A percentile compares a stretch with the other conserved stretches of the same genome.
These are phyloP conservation scores for Medicago truncatula DNA, from an alignment of 306 rosid genomes.

Conservation along the genomic window DNA sequence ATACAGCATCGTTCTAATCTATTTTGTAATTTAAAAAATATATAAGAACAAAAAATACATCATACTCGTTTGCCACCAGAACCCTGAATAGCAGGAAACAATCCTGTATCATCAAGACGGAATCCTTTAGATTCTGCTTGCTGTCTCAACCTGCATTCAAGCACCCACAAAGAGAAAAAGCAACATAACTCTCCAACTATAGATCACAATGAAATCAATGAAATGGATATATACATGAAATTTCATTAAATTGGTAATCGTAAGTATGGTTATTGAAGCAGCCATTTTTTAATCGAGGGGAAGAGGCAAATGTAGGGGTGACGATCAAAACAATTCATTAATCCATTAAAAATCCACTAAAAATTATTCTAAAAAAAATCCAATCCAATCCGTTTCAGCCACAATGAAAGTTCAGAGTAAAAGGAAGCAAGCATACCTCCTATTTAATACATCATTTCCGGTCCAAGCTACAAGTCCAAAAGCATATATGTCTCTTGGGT, in stretches of 20 bases:
- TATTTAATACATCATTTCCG: slow-evolving; percentile 88
- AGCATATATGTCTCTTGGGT: slow-evolving; percentile 84
- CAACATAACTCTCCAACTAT: background rate
- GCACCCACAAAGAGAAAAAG: slow-evolving; percentile 9
- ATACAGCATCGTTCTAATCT: background rate
- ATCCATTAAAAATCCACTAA: no score
- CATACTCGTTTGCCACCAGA: slow-evolving; percentile 74
- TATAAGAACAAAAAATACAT: no score
- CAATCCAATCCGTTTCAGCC: background rate
- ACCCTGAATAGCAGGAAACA: slow-evolving; percentile 74
- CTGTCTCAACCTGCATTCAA: slow-evolving; percentile 75
- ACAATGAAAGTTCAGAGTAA: slow-evolving; percentile 17
- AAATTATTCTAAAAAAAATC: no score
- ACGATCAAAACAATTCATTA: no score
- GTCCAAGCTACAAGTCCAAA: slow-evolving; percentile 91
- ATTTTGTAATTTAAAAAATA: no score
- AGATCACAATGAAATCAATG: slow-evolving; percentile 15
- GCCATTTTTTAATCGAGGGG: background rate
- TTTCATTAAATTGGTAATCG: background rate
- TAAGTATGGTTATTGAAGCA: background rate
- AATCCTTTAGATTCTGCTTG: slow-evolving; percentile 91
- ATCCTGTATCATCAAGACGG: slow-evolving; percentile 87
- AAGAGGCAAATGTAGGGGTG: no score
- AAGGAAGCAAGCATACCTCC: slow-evolving; percentile 63
- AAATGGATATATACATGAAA: background rate